phyloP scores from a whole-genome alignment of 2,329 filamentous ascomycete genomes.

The Penicillium sp. region DNA sequence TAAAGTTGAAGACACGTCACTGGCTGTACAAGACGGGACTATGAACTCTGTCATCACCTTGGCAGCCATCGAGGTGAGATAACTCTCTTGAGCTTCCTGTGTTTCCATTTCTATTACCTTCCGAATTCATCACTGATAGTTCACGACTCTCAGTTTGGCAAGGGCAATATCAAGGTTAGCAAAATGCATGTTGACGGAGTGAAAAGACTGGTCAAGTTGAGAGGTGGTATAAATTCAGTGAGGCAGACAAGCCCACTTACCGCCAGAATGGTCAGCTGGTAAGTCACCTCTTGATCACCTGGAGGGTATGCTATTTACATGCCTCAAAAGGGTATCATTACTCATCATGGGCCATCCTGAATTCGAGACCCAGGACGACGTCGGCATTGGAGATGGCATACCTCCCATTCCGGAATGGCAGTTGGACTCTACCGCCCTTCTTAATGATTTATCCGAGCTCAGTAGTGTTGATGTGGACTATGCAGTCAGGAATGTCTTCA shows the following conservation, averaged over 20 bases:
- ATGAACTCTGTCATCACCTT: conserved; percentile 56
- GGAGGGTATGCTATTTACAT: not conserved
- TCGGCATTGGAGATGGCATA: conserved; percentile 48
- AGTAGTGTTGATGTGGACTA: conserved; percentile 29
- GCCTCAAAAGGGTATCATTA: conserved; percentile 50
- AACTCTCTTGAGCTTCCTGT: not conserved
- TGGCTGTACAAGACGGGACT: conserved; percentile 53
- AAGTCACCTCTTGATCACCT: conserved; percentile 17
- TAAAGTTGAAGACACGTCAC: conserved; percentile 45
- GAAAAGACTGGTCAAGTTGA: conserved; percentile 46
- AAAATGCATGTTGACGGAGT: conserved; percentile 50
- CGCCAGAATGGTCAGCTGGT: conserved; percentile 55
- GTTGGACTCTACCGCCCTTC: conserved; percentile 19
- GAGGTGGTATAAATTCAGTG: conserved; percentile 50
- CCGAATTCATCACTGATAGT: not conserved
- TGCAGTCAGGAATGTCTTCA: conserved; percentile 35
- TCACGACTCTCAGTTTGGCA: conserved; percentile 43
- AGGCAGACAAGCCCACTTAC: conserved; percentile 51
- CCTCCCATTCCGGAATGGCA: conserved; percentile 50
- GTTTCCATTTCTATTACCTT: conserved; percentile 10
- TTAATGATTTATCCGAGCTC: conserved; percentile 10
- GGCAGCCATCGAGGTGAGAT: conserved; percentile 54
- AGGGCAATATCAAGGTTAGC: conserved; percentile 46
- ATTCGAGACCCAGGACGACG: conserved; percentile 51
- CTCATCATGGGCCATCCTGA: conserved; percentile 52